Percentiles rank a stretch among this genome's conserved stretches.
Conservation (phyloP, 169 alveolate species). For the Babesia caballi region DNA sequence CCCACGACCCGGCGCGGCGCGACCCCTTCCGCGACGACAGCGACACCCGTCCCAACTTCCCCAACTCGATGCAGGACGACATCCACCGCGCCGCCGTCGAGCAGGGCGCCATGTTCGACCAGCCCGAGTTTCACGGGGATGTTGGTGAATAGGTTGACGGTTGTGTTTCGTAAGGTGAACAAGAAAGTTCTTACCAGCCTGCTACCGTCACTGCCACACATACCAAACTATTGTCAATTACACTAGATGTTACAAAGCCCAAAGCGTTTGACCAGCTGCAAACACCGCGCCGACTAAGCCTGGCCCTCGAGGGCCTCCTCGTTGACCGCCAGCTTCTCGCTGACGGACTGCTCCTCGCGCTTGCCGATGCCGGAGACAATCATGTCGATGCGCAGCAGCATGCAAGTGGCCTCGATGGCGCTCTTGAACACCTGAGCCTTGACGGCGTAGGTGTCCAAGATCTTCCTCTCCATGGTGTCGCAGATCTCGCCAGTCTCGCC, state of each 20-base stretch:
- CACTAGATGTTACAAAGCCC: background rate
- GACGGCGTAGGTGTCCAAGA: constrained; percentile 93
- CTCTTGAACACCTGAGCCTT: constrained; percentile 94
- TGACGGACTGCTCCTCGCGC: constrained; percentile 56
- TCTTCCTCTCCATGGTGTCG: constrained; percentile 83
- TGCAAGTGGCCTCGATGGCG: constrained; percentile 90
- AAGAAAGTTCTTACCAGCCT: no score
- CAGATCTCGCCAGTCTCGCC: constrained; percentile 92
- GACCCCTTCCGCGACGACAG: background rate
- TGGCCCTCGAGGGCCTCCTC: constrained; percentile 56
- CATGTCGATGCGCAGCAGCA: constrained; percentile 95
- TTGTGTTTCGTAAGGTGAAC: no score
- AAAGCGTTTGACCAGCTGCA: background rate
- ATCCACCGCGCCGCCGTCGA: background rate
- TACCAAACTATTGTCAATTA: background rate
- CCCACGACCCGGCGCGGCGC: background rate
- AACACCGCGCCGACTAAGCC: background rate
- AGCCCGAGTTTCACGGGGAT: background rate
- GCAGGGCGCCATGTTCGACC: background rate
- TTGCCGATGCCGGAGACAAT: constrained; percentile 91
- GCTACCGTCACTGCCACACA: no score
- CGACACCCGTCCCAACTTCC: constrained; percentile 17
- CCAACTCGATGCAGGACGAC: constrained; percentile 14
- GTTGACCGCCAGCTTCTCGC: constrained; percentile 45
- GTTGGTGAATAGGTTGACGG: background rate